Percentiles rank a stretch among this genome's conserved stretches.
These are phyloP conservation scores for Cercospora sojina DNA, from an alignment of 2,329 filamentous ascomycete genomes.

Conservation along the genomic window DNA sequence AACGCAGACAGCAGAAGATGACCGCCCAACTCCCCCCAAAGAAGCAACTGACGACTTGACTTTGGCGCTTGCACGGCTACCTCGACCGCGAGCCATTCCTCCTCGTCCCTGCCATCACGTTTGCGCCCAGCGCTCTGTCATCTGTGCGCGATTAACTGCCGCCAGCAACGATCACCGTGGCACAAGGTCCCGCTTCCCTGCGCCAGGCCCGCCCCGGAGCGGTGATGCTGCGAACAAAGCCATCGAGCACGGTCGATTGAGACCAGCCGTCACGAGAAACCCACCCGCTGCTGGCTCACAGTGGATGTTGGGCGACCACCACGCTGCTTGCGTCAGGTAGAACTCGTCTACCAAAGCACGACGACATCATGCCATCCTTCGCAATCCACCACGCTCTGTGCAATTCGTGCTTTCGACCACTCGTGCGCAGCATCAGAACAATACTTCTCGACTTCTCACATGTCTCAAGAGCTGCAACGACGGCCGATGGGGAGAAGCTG, in stretches of 20 bases:
- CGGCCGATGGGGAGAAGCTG: neutral
- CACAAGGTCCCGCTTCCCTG: neutral
- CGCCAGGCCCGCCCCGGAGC: neutral
- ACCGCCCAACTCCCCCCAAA: no score
- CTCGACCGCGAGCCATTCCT: neutral
- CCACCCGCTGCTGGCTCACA: neutral
- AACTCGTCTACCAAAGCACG: neutral
- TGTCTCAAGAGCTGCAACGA: neutral
- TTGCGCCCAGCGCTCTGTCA: neutral
- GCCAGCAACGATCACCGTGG: neutral
- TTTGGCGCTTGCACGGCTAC: constrained; percentile 5
- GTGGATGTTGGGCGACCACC: neutral
- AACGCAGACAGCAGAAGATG: no score
- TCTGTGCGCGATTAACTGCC: neutral
- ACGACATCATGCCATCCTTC: constrained; percentile 1
- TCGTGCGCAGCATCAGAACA: neutral
- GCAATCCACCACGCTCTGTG: neutral
- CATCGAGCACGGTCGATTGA: neutral
- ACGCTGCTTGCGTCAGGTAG: neutral
- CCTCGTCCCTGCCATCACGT: neutral
- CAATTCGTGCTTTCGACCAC: neutral
- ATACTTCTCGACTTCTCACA: neutral
- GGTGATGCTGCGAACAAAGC: neutral
- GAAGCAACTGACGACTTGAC: constrained; percentile 4
- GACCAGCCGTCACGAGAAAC: neutral